Percentiles rank a stretch among this genome's conserved stretches.
Conservation (phyloP, 75 land plant genomes). For the Sequoia sempervirens region DNA sequence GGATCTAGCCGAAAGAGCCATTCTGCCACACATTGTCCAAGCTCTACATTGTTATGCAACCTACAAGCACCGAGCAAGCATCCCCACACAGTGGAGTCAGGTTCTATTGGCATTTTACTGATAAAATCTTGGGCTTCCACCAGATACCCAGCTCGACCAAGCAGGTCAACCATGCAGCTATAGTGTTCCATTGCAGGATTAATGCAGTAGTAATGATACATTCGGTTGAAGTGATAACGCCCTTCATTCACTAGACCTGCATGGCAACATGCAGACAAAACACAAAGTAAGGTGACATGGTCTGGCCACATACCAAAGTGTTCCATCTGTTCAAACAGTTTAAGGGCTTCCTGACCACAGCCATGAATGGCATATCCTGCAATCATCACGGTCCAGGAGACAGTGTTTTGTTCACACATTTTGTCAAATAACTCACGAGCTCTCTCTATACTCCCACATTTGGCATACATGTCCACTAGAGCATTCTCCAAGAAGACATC, state of each 20-base stretch:
- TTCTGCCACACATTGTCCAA: background rate
- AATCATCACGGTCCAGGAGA: conserved; percentile 21
- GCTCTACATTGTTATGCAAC: background rate
- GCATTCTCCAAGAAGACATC: background rate
- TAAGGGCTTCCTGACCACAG: conserved; percentile 10
- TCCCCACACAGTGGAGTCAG: conserved; percentile 5
- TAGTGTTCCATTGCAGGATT: conserved; percentile 3
- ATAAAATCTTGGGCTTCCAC: background rate
- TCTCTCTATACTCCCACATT: conserved; percentile 22
- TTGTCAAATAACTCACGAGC: conserved; percentile 10
- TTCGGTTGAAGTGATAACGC: background rate
- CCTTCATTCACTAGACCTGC: conserved; percentile 6
- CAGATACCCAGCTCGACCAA: conserved; percentile 1
- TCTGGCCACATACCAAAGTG: conserved; percentile 12
- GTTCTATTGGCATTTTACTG: background rate
- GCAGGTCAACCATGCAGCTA: conserved; percentile 1
- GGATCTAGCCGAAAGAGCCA: background rate
- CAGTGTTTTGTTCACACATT: background rate
- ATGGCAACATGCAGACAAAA: conserved; percentile 2
- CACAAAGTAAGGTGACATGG: background rate
- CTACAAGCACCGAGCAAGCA: conserved; percentile 7
- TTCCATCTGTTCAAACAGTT: conserved; percentile 11
- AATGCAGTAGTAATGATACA: conserved; percentile 1
- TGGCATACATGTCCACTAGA: conserved; percentile 12
- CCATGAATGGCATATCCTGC: conserved; percentile 19